Evolutionary conservation across 176 grass and related monocot genomes (phyloP), one percentile per base, ranked within the genome.

Genomic region (Bolboschoenus planiculmis): DNA sequence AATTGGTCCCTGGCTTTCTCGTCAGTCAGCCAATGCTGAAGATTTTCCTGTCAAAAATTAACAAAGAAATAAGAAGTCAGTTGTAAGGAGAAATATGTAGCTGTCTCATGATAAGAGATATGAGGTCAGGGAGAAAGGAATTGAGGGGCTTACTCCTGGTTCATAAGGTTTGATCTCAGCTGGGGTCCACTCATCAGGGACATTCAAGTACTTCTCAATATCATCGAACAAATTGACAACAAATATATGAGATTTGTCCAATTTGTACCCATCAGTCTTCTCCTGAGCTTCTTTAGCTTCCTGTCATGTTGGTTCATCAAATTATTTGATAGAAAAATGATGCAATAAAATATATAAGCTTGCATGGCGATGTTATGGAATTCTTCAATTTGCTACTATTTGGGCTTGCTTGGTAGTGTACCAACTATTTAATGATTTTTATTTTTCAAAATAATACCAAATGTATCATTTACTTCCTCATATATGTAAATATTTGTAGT

Each of bases 111-210:
- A 77, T 51, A 33, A 50, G 8, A 37, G 24, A 53, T 29, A 18
- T 18, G 72, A 4, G 36, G 54, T 20, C 11, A 33, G 14, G 2
- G 16, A 39, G 73, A 23, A 33, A 54, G 4, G 43, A 7, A 86
- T n/a, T 30, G 31, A 64, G 61, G 72, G 4, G 31, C 86, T 63
- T 94, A 97, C 94, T 56, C 94, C 94, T 78, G 86, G 87, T 81
- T 90, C 84, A 79, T 97, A 97, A 26, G 94, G 90, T 77, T 92
- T 97, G 84, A 97, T 97, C 85, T 97, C 94, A 78, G 94, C 90
- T 18, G 90, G 92, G 10, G 85, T 92, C 94, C 94, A 97, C 84
- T 90, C 79, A 35, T 97, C 92, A 56, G 90, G 94, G 60, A 97
- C 92, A 70, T 97, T 97, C 92, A 94, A 90, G 85, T 94, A 97